Evolutionary conservation across 768 basidiomycete species (phyloP), one percentile per base, ranked within the genome.

Genomic region (Lactifluus piperatus): DNA sequence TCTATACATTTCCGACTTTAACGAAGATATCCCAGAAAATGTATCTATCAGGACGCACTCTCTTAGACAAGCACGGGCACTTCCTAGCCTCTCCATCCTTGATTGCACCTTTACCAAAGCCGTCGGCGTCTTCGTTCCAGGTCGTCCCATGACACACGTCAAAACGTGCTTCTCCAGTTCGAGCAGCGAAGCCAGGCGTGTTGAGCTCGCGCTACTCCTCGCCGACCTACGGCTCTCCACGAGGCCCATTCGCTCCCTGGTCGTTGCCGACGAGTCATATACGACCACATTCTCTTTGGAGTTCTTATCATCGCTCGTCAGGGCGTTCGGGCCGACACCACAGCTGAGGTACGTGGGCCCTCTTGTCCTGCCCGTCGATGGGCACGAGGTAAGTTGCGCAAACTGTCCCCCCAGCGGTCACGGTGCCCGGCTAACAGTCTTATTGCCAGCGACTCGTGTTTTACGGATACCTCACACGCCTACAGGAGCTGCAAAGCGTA

Each of bases 101-200:
- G 83, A 86, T 70, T 86, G 85, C 69, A 84, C 84, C 1, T 86
- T 86, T 68, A 71, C 79, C 18, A 84, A 84, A 69, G 85, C 84
- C 1, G 84, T 81, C 4, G 74, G 74, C 50, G 75, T 75, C 16
- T 69, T 86, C 10, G 76, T 81, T 22, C 83, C 85, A 0, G 74
- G 74, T 11, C 76, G 85, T 2, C 84, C 85, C 7, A 70, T 88
- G 41, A 76, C 79, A 1, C 79, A 78, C 54, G 74, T 87, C 57
- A 86, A 86, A 70, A 85, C 84, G 6, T 86, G 85, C 66, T 83
- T 86, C 68, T 84, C 84, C 24, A 73, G 74, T 52, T 72, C 79
- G n/a, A 74, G 73, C 51, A 52, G 71, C 1, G 66, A 63, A 5
- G 80, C 79, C 45, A 84, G 84, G 71, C 74, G 75, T 32, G 70